A percentile compares a stretch with the other conserved stretches of the same genome.
Evolutionary conservation across 805 yeast genomes (phyloP).

Genomic region (Starmerella bombicola): DNA sequence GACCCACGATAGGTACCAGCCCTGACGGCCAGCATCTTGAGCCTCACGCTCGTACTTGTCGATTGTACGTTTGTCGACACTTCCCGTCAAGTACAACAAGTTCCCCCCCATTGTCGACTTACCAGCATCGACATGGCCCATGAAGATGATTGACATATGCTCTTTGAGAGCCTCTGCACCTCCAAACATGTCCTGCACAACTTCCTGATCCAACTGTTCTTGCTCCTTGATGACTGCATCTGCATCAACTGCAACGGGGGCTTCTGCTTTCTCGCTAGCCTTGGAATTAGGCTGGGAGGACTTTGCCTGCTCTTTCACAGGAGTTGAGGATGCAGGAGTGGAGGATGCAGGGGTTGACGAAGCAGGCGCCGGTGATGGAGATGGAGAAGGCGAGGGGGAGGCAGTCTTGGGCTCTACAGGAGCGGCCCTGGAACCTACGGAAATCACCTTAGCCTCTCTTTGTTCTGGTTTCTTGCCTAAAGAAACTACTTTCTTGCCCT

Average conservation of each 20-base stretch:
- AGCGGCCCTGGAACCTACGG: constrained; percentile 3
- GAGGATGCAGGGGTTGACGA: background rate
- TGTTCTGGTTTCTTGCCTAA: constrained; percentile 13
- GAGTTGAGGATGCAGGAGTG: background rate
- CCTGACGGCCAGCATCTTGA: constrained; percentile 98
- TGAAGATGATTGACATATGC: constrained; percentile 89
- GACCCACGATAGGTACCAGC: constrained; percentile 99
- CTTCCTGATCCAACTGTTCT: constrained; percentile 45
- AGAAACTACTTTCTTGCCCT: constrained; percentile 22
- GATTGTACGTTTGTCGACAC: constrained; percentile 96
- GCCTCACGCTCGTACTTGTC: constrained; percentile 98
- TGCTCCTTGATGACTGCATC: constrained; percentile 24
- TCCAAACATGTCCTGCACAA: constrained; percentile 86
- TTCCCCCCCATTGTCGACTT: constrained; percentile 99
- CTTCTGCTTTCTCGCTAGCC: background rate
- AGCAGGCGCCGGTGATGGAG: background rate
- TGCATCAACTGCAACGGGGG: constrained; percentile 15
- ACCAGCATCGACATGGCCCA: constrained; percentile 99
- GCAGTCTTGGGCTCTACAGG: constrained; percentile 1
- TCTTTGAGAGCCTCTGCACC: constrained; percentile 55
- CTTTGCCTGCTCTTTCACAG: background rate
- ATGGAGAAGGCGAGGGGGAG: background rate
- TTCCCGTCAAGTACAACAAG: constrained; percentile 80
- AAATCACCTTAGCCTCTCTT: constrained; percentile 4
- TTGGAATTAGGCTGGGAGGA: constrained; percentile 1